Conservation (phyloP, 371 early-diverging fungal genomes). For the Coemansia sp. region DNA sequence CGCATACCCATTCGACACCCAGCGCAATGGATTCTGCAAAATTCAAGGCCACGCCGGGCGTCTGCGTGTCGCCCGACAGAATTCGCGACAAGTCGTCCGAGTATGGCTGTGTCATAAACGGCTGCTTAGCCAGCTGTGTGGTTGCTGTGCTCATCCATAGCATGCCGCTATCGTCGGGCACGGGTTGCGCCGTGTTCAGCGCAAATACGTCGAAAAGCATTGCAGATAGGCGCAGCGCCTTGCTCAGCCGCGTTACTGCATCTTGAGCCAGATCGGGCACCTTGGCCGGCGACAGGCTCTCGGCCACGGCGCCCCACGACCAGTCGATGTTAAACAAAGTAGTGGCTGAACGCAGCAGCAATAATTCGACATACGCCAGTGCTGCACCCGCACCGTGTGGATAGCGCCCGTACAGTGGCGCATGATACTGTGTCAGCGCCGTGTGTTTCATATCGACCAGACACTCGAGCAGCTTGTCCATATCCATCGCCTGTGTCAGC, state of each 20-base stretch:
- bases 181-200: slow-evolving; percentile 18
- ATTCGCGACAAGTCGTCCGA: slow-evolving; percentile 12
- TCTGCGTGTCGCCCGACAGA: slow-evolving; percentile 1
- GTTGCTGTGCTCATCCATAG: slow-evolving; percentile 1
- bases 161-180: background rate
- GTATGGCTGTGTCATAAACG: slow-evolving; percentile 20
- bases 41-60: background rate
- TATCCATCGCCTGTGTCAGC: slow-evolving; percentile 45
- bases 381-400: slow-evolving; percentile 12
- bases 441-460: slow-evolving; percentile 34
- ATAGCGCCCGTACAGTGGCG: slow-evolving; percentile 33
- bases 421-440: slow-evolving; percentile 20
- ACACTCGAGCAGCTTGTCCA: slow-evolving; percentile 34
- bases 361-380: slow-evolving; percentile 22
- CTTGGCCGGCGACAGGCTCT: slow-evolving; percentile 14
- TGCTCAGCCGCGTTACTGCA: slow-evolving; percentile 8
- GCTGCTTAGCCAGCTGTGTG: slow-evolving; percentile 11
- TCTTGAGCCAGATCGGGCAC: slow-evolving; percentile 16
- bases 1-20: slow-evolving; percentile 25
- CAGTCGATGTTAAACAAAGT: slow-evolving; percentile 31
- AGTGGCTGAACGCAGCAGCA: slow-evolving; percentile 37
- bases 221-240: slow-evolving; percentile 20
- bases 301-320: slow-evolving; percentile 23
- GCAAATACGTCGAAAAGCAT: slow-evolving; percentile 32
- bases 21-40: background rate